Conservation (phyloP, 148 eudicot genomes). For the Rhododendron molle region DNA sequence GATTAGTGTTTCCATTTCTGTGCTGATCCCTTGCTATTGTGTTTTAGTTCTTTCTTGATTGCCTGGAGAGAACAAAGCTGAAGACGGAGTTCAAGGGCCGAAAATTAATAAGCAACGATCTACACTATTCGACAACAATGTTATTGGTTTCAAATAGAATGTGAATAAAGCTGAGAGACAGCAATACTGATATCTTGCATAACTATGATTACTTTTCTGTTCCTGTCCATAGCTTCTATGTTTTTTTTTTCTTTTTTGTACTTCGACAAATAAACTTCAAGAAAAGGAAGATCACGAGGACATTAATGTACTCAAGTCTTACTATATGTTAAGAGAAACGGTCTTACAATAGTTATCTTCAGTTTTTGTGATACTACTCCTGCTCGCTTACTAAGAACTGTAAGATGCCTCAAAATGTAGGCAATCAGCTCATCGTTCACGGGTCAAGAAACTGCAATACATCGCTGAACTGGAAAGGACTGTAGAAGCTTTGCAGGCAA, state of each 20-base stretch:
- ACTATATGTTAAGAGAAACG: too few species aligned
- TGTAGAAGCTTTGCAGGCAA: conserved; percentile 81
- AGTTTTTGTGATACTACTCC: background rate
- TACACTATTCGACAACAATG: background rate
- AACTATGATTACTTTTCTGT: background rate
- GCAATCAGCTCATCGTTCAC: conserved; percentile 95
- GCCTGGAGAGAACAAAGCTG: background rate
- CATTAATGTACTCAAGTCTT: background rate
- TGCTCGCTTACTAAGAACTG: background rate
- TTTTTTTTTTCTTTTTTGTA: background rate
- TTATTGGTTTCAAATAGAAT: background rate
- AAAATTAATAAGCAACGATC: background rate
- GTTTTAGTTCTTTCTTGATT: background rate
- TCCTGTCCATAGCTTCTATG: background rate
- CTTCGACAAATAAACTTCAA: background rate
- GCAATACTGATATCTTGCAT: background rate
- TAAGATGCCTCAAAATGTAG: conserved; percentile 36
- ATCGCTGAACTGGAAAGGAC: conserved; percentile 91
- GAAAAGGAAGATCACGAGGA: background rate
- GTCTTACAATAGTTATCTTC: background rate
- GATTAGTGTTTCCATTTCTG: background rate
- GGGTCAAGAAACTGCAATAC: conserved; percentile 92
- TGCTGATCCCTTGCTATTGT: background rate
- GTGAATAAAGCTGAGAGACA: background rate
- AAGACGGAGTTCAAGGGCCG: background rate